Percentiles rank a stretch among this genome's conserved stretches.
Conservation (phyloP, 192 early-diverging fungal species). For the Backusella tarrabulga region DNA sequence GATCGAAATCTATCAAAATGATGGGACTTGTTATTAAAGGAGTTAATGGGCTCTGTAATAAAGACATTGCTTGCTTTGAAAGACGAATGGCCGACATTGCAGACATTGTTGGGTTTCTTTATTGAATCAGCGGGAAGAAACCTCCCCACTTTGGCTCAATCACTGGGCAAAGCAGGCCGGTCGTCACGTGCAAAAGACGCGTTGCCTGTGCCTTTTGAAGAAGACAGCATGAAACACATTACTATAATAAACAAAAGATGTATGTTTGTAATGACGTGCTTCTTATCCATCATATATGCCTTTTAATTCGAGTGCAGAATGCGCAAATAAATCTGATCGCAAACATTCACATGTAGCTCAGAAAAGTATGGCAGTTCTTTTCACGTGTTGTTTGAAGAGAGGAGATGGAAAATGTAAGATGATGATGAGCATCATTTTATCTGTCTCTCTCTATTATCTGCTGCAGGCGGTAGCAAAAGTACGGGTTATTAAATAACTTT, state of each 20-base stretch:
- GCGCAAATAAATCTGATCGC: neutral
- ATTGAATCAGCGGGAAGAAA: neutral
- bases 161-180: neutral
- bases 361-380: neutral
- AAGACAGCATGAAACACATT: neutral
- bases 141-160: neutral
- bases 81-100: neutral
- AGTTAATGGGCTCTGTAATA: neutral
- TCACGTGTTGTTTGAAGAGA: neutral
- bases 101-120: neutral
- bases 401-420: neutral
- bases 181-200: neutral
- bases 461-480: neutral
- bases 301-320: neutral
- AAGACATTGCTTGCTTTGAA: neutral
- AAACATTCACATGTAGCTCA: conserved; percentile 9
- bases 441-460: neutral
- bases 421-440: neutral
- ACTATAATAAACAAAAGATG: neutral
- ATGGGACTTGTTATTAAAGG: neutral
- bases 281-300: neutral
- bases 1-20: conserved; percentile 20
- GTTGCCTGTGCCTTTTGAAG: neutral
- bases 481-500: neutral
- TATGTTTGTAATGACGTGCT: neutral